A percentile compares a stretch with the other conserved stretches of the same genome.
Conservation (phyloP, 441 rosid genomes). For the Populus hybrid region DNA sequence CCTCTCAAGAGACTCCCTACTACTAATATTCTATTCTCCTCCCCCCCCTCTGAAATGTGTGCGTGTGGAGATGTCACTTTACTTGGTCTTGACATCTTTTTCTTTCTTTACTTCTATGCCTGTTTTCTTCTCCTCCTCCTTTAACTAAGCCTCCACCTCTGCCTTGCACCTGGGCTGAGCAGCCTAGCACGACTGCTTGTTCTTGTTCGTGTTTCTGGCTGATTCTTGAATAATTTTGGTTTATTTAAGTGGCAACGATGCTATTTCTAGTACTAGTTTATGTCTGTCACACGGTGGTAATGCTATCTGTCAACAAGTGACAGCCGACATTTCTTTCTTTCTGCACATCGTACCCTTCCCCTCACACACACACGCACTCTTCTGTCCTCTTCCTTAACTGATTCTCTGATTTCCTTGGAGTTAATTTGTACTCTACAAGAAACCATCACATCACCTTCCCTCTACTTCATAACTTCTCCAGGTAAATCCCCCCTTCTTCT, state of each 20-base stretch:
- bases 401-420: constrained; percentile 8
- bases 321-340: constrained; percentile 21
- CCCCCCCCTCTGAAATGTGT: neutral
- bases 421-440: constrained; percentile 10
- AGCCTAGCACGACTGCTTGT: neutral
- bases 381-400: constrained; percentile 12
- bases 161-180: neutral
- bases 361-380: constrained; percentile 4
- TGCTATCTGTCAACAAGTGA: constrained; percentile 5
- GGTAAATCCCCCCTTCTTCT: neutral
- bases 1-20: neutral
- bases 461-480: constrained; percentile 1
- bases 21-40: neutral
- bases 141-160: neutral
- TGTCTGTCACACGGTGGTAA: neutral
- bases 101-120: constrained; percentile 10
- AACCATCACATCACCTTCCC: constrained; percentile 19
- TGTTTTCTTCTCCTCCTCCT: constrained; percentile 4
- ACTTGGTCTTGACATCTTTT: constrained; percentile 5
- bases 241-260: neutral
- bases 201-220: neutral
- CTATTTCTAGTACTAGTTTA: no score
- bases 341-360: constrained; percentile 9
- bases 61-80: constrained; percentile 14
- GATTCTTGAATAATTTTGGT: neutral